Conservation (phyloP, 208 protist species). For the Leishmania braziliensis region DNA sequence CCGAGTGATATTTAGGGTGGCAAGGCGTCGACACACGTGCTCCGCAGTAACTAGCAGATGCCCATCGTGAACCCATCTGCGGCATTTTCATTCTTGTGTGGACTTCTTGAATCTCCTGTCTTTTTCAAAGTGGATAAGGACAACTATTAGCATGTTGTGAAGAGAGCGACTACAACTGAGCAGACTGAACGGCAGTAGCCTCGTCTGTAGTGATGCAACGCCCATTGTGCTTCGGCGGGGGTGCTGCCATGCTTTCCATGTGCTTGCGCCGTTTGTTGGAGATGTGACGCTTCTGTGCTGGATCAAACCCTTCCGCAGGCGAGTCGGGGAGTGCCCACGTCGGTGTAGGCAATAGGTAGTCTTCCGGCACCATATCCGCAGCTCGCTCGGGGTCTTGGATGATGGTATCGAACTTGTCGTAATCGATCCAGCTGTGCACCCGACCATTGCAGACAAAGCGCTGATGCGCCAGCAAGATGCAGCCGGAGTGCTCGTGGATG, state of each 20-base stretch:
- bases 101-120: neutral
- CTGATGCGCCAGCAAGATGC: slow-evolving; percentile 81
- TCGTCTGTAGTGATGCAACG: neutral
- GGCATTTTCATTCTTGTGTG: neutral
- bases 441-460: slow-evolving; percentile 64
- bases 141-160: slow-evolving; percentile 2
- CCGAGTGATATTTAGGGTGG: no score
- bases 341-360: slow-evolving; percentile 81
- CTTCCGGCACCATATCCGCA: slow-evolving; percentile 52
- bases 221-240: neutral
- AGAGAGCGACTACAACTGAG: neutral
- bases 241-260: slow-evolving; percentile 16
- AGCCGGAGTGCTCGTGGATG: slow-evolving; percentile 91
- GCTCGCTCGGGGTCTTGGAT: slow-evolving; percentile 38
- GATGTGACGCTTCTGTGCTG: slow-evolving; percentile 69
- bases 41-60: neutral
- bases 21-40: neutral
- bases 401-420: slow-evolving; percentile 79
- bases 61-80: neutral
- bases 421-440: slow-evolving; percentile 90
- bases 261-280: slow-evolving; percentile 46
- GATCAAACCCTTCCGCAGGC: slow-evolving; percentile 86
- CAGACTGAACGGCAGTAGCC: slow-evolving; percentile 4
- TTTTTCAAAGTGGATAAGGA: neutral
- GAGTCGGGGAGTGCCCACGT: slow-evolving; percentile 71